Evolutionary conservation across 129 eudicot genomes (phyloP).

Genomic region (Chrysanthemum lavandulifolium): DNA sequence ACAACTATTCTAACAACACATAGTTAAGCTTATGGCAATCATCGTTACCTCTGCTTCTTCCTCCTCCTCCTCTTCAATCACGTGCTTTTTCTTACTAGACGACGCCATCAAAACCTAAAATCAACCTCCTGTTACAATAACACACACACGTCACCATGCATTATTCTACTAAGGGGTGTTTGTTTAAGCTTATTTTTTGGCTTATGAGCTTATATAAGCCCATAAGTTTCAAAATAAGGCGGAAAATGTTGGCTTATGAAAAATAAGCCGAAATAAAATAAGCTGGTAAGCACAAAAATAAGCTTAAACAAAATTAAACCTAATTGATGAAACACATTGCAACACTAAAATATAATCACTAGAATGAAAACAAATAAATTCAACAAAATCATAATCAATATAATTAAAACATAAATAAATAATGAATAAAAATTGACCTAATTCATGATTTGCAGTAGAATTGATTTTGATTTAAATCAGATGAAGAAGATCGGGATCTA

Average conservation of each 20-base stretch:
- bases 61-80: slow-evolving; percentile 30
- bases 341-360: too few species aligned
- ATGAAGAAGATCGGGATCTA: slow-evolving; percentile 26
- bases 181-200: too few species aligned
- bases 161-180: not conserved
- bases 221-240: too few species aligned
- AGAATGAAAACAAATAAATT: too few species aligned
- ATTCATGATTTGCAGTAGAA: slow-evolving; percentile 1
- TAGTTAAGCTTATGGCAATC: too few species aligned
- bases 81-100: slow-evolving; percentile 32
- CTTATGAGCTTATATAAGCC: too few species aligned
- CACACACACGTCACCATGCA: slow-evolving; percentile 11
- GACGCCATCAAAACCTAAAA: slow-evolving; percentile 40
- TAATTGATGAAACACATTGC: too few species aligned
- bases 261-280: not conserved
- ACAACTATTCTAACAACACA: not conserved
- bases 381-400: too few species aligned
- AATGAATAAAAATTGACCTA: slow-evolving; percentile 19
- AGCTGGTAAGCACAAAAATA: slow-evolving; percentile 1
- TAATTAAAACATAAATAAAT: not conserved
- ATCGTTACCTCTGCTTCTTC: slow-evolving; percentile 37
- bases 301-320: not conserved
- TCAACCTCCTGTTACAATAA: slow-evolving; percentile 14
- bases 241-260: too few species aligned
- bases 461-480: not conserved